Percentiles rank a stretch among this genome's conserved stretches.
Evolutionary conservation across 139 green algal species (phyloP).

Genomic region (Chlorella sp.): DNA sequence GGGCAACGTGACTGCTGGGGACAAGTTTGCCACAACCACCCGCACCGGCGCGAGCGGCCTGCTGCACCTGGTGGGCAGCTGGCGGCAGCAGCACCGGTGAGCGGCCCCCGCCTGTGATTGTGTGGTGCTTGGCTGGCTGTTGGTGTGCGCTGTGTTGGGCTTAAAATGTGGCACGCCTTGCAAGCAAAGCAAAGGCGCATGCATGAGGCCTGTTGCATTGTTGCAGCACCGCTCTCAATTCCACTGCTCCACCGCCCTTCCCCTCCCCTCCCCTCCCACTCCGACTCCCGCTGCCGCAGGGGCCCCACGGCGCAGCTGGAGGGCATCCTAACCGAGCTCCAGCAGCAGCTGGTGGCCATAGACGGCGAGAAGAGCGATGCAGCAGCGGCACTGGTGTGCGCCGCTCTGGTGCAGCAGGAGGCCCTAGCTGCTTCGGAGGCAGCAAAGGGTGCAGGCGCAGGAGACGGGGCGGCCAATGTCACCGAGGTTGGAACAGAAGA

Average conservation of each 20-base stretch:
- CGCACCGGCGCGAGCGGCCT: slow-evolving; percentile 14
- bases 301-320: neutral
- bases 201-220: neutral
- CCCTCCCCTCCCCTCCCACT: too few species aligned
- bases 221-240: too few species aligned
- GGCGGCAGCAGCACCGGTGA: neutral
- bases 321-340: slow-evolving; percentile 5
- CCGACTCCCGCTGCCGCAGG: slow-evolving; percentile 18
- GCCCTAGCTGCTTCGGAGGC: neutral
- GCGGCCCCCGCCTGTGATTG: neutral
- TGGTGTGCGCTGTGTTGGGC: neutral
- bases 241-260: too few species aligned
- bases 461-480: neutral
- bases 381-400: slow-evolving; percentile 18
- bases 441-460: neutral
- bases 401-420: slow-evolving; percentile 12
- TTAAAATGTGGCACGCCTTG: too few species aligned
- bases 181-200: too few species aligned
- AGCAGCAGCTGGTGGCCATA: slow-evolving; percentile 24
- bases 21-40: neutral
- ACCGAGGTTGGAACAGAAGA: neutral
- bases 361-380: slow-evolving; percentile 24
- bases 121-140: too few species aligned
- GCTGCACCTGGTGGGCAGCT: slow-evolving; percentile 3
- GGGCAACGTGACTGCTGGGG: neutral